Base-by-base conservation (phyloP, 2,329 filamentous ascomycete species). In the Orbilia blumenaviensis region DNA sequence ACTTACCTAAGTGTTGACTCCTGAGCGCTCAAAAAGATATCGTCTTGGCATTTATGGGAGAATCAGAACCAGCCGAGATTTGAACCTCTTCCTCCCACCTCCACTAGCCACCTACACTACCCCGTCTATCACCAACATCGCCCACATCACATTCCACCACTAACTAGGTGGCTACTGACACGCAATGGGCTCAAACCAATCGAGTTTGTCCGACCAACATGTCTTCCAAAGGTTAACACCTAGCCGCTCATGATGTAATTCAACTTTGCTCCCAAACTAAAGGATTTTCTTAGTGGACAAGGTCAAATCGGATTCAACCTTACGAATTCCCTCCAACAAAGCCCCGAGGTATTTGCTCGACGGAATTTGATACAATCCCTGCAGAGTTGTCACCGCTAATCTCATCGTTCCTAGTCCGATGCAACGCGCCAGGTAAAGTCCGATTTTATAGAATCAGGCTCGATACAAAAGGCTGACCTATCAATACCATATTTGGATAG, bases 211-310 rank as follows among this genome's bases (percentile, higher is more conserved):
- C 6, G 50, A 38, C 34, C 48, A 66, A 9, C 72, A 76, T 52
- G 64, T 69, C 25, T 76, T 76, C 23, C 64, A 64, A 56, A 64
- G 72, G 72, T 69, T 14, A n/a, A n/a, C n/a, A n/a, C n/a, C n/a
- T n/a, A 25, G 25, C n/a, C 6, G 29, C 34, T 32, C 12, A 3
- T 16, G 23, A 21, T n/a, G 4, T 3, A 14, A 18, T 6, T 34
- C 1, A 50, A 23, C 9, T 12, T 32, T 5, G 18, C 4, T 52
- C 1, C 25, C 29, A 29, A 18, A 10, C 29, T 56, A 36, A 56
- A 56, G 48, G 48, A 10, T 21, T 42, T 23, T 67, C 5, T 44
- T 66, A 68, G 72, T 46, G 72, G 72, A 18, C 56, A 68, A 1
- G 72, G 64, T 25, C 64, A 76, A 64, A 23, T 76, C 41, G 64